Conservation (phyloP, 2,329 filamentous ascomycete species). For the Beauveria sp. region DNA sequence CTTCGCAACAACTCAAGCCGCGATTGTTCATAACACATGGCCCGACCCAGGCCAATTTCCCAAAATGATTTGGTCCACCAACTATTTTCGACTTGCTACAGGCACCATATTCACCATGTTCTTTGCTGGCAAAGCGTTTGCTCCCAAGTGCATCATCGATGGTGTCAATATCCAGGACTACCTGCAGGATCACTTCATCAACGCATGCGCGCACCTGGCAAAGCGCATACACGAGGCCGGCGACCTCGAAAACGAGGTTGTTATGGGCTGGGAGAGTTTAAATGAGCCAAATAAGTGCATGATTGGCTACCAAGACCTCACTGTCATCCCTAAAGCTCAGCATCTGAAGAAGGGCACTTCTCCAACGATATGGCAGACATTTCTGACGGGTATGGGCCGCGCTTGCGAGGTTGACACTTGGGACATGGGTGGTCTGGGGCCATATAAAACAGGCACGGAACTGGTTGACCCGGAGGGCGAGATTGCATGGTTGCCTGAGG, state of each 20-base stretch:
- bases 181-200: conserved; percentile 77
- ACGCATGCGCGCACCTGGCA: conserved; percentile 73
- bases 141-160: conserved; percentile 91
- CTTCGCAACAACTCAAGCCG: conserved; percentile 81
- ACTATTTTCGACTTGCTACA: conserved; percentile 80
- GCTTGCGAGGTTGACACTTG: conserved; percentile 86
- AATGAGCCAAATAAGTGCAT: conserved; percentile 92
- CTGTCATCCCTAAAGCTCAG: conserved; percentile 75
- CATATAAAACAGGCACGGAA: conserved; percentile 76
- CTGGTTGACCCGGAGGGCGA: conserved; percentile 85
- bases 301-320: conserved; percentile 75
- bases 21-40: conserved; percentile 91
- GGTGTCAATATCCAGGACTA: conserved; percentile 96
- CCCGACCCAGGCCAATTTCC: conserved; percentile 78
- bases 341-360: conserved; percentile 87
- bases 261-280: conserved; percentile 93
- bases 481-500: conserved; percentile 73
- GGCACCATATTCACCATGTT: conserved; percentile 93
- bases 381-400: conserved; percentile 83
- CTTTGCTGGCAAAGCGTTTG: conserved; percentile 84
- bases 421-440: conserved; percentile 89
- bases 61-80: conserved; percentile 99
- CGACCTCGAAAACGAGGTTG: conserved; percentile 75
- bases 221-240: conserved; percentile 82
- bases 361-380: conserved; percentile 89